These are phyloP conservation scores for Cucumis cinereus DNA, from an alignment of 306 rosid genomes.

Conservation along the genomic window DNA sequence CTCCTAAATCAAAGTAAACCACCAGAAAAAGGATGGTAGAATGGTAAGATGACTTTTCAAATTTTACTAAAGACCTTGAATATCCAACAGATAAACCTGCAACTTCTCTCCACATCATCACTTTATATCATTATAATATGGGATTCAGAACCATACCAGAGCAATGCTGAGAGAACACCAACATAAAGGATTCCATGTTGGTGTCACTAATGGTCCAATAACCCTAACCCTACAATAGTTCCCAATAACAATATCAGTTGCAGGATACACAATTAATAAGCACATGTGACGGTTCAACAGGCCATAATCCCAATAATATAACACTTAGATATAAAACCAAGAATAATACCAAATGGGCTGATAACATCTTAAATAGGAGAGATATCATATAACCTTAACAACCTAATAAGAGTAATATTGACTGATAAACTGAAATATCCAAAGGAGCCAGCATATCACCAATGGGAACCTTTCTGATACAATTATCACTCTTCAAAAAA, in stretches of 20 bases:
- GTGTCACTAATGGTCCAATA: slow-evolving; percentile 80
- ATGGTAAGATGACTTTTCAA: neutral
- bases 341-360: slow-evolving; percentile 20
- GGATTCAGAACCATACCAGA: slow-evolving; percentile 95
- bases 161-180: slow-evolving; percentile 80
- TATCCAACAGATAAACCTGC: slow-evolving; percentile 21
- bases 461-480: slow-evolving; percentile 12
- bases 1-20: slow-evolving; percentile 2
- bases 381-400: slow-evolving; percentile 13
- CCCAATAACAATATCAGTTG: slow-evolving; percentile 72
- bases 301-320: slow-evolving; percentile 35
- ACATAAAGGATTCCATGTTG: slow-evolving; percentile 75
- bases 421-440: slow-evolving; percentile 16
- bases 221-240: slow-evolving; percentile 90
- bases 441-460: slow-evolving; percentile 11
- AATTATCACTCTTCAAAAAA: slow-evolving; percentile 12
- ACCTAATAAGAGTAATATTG: slow-evolving; percentile 18
- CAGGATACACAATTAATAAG: slow-evolving; percentile 44
- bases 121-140: slow-evolving; percentile 38
- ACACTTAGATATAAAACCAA: slow-evolving; percentile 18
- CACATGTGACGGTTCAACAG: slow-evolving; percentile 39
- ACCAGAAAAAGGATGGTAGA: neutral
- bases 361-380: slow-evolving; percentile 18
- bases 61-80: slow-evolving; percentile 14
- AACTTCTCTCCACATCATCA: slow-evolving; percentile 38